Conservation (phyloP, 805 yeast genomes). For the Barnettozyma sucrosica region DNA sequence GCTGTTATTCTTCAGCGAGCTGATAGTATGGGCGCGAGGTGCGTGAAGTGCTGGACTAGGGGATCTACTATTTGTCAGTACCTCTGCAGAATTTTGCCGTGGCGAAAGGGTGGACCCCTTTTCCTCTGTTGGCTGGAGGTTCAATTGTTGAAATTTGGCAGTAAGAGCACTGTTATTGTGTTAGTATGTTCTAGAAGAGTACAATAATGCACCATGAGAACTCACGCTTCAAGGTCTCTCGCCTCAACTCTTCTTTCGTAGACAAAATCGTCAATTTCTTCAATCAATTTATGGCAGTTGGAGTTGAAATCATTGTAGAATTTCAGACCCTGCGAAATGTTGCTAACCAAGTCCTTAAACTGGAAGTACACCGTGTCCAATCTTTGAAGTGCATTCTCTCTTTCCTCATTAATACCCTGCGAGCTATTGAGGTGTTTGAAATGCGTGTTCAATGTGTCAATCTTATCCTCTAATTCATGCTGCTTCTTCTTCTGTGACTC, state of each 20-base stretch:
- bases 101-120: conserved; percentile 2
- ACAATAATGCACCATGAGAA: not conserved
- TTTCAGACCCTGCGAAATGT: conserved; percentile 60
- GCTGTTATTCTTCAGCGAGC: conserved; percentile 20
- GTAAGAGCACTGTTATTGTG: conserved; percentile 12
- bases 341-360: conserved; percentile 46
- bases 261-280: conserved; percentile 48
- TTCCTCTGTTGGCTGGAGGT: conserved; percentile 4
- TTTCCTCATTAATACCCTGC: conserved; percentile 16
- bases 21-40: conserved; percentile 19
- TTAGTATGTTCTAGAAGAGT: conserved; percentile 1
- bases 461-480: conserved; percentile 31
- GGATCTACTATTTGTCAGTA: conserved; percentile 1
- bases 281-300: conserved; percentile 39
- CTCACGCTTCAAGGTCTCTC: conserved; percentile 40
- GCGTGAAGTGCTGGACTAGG: conserved; percentile 19
- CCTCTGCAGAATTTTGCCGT: not conserved
- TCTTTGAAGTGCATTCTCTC: conserved; percentile 46
- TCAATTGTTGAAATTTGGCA: conserved; percentile 28
- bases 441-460: conserved; percentile 30
- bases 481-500: conserved; percentile 36
- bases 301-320: conserved; percentile 62
- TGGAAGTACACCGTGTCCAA: conserved; percentile 30
- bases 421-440: conserved; percentile 21
- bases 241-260: conserved; percentile 47